Conservation (phyloP, 2,329 filamentous ascomycete genomes). For the Coccinonectria pachysandricola region DNA sequence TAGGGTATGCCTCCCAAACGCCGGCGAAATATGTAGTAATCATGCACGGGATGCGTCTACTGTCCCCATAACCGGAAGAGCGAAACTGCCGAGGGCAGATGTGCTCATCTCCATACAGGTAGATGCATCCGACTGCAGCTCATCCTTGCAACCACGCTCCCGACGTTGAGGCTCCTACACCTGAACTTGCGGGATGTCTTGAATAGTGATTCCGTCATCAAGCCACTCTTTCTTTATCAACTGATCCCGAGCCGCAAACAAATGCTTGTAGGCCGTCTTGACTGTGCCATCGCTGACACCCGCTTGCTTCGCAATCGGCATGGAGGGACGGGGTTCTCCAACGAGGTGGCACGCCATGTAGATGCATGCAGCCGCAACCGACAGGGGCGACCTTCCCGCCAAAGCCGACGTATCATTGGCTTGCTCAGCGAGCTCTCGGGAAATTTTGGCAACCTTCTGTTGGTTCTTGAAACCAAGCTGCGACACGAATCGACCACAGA, state of each 20-base stretch:
- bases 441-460: conserved; percentile 68
- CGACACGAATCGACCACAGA: conserved; percentile 84
- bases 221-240: conserved; percentile 71
- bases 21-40: too few relatives aligned
- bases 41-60: too few relatives aligned
- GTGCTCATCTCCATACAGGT: conserved; percentile 1
- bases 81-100: conserved; percentile 1
- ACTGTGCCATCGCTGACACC: conserved; percentile 96
- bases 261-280: conserved; percentile 84
- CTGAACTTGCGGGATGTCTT: conserved; percentile 50
- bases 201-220: conserved; percentile 59
- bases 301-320: conserved; percentile 74
- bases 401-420: conserved; percentile 70
- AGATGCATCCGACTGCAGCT: conserved; percentile 1
- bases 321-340: conserved; percentile 67
- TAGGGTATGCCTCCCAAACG: too few relatives aligned
- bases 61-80: conserved; percentile 1
- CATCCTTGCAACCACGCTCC: conserved; percentile 1
- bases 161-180: conserved; percentile 13
- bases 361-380: conserved; percentile 89
- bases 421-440: conserved; percentile 65
- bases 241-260: conserved; percentile 64
- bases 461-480: conserved; percentile 63
- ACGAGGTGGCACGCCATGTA: conserved; percentile 90
- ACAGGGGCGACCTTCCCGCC: conserved; percentile 86